These are phyloP conservation scores for Sporisorium sorghi DNA, from an alignment of 1,284 basidiomycete genomes.

Conservation along the genomic window DNA sequence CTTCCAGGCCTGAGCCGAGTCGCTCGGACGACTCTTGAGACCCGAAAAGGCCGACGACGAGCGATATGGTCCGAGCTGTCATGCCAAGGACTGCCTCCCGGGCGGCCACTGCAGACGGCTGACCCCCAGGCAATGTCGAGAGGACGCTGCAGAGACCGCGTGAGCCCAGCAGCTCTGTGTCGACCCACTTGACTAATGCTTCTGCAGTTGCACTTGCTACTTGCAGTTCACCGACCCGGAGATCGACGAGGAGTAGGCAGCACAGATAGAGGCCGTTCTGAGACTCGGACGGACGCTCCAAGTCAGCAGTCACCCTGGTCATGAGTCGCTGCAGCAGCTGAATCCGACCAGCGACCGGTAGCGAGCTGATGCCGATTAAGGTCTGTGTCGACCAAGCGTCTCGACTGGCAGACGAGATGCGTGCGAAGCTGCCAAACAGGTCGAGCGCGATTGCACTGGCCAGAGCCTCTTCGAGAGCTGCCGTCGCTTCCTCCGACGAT, in stretches of 20 bases:
- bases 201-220: not conserved
- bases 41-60: conserved; percentile 1
- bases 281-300: not conserved
- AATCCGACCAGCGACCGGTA: not conserved
- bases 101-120: not conserved
- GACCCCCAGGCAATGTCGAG: not conserved
- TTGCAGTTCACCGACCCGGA: not conserved
- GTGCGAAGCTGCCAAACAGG: conserved; percentile 12
- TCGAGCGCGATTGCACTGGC: conserved; percentile 6
- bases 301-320: not conserved
- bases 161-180: not conserved
- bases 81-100: conserved; percentile 16
- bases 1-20: not conserved
- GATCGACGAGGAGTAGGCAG: conserved; percentile 15
- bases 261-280: conserved; percentile 3
- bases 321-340: conserved; percentile 9
- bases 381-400: not conserved
- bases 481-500: not conserved
- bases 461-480: conserved; percentile 12
- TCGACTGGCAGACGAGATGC: not conserved
- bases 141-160: conserved; percentile 7
- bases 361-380: conserved; percentile 4
- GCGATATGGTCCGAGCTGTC: conserved; percentile 16
- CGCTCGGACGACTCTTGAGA: not conserved
- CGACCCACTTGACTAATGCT: conserved; percentile 1